Percentiles rank a stretch among this genome's conserved stretches.
Conservation (phyloP, 2,329 filamentous ascomycete genomes). For the Fusarium lateritium region DNA sequence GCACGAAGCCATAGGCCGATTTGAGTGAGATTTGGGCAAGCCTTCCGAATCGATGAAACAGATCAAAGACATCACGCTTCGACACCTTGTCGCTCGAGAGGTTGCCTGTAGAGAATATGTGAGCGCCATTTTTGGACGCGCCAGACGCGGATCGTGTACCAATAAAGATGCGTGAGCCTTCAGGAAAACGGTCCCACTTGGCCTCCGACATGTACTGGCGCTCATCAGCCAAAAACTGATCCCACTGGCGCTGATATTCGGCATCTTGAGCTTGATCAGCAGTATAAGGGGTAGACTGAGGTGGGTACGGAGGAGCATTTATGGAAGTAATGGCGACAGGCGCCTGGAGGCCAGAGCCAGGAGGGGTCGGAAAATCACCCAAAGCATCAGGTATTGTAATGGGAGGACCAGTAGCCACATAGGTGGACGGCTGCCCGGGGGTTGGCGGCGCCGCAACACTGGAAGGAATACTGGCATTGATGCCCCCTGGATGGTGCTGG, state of each 20-base stretch:
- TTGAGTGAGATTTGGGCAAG: conserved; percentile 97
- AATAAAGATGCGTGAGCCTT: conserved; percentile 84
- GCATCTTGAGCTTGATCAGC: conserved; percentile 54
- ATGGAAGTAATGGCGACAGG: conserved; percentile 49
- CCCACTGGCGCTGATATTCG: conserved; percentile 76
- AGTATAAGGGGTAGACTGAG: conserved; percentile 49
- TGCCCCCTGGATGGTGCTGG: conserved; percentile 54
- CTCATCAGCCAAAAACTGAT: conserved; percentile 81
- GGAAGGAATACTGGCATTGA: conserved; percentile 51
- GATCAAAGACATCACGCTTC: conserved; percentile 92
- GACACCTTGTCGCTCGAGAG: conserved; percentile 93
- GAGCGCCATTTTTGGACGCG: conserved; percentile 46
- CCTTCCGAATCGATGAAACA: conserved; percentile 88
- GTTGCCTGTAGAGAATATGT: conserved; percentile 74
- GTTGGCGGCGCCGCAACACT: conserved; percentile 51
- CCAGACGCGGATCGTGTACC: conserved; percentile 66
- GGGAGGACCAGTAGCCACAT: conserved; percentile 53
- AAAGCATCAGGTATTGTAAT: conserved; percentile 52
- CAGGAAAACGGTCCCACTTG: conserved; percentile 85
- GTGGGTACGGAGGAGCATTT: conserved; percentile 53
- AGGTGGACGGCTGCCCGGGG: conserved; percentile 54
- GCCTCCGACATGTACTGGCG: conserved; percentile 82
- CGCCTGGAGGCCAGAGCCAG: conserved; percentile 50
- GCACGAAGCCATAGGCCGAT: conserved; percentile 96
- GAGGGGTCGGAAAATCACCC: conserved; percentile 51